These are phyloP conservation scores for Arthrobotrys iridis DNA, from an alignment of 2,329 filamentous ascomycete genomes.

Conservation along the genomic window DNA sequence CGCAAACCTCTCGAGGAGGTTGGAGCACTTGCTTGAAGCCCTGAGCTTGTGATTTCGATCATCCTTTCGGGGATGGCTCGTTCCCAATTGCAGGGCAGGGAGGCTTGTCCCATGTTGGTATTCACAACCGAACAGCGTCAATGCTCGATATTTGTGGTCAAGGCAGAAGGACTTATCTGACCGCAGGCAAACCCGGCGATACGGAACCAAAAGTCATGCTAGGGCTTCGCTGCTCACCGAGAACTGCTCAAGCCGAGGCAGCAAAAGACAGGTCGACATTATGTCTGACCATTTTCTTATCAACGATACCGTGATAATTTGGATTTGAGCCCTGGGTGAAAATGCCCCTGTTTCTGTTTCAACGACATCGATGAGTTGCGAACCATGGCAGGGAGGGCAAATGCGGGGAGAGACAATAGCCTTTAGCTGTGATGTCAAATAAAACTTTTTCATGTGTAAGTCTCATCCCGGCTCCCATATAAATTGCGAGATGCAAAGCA, in stretches of 20 bases:
- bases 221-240: not conserved
- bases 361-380: conserved; percentile 12
- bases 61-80: conserved; percentile 10
- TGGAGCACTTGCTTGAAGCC: conserved; percentile 6
- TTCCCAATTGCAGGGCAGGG: conserved; percentile 8
- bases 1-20: not conserved
- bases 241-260: conserved; percentile 34
- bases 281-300: not conserved
- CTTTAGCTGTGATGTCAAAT: not conserved
- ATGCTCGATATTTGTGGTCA: conserved; percentile 23
- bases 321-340: conserved; percentile 29
- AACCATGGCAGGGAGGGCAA: conserved; percentile 7
- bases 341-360: conserved; percentile 18
- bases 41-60: conserved; percentile 48
- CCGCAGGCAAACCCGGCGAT: conserved; percentile 11
- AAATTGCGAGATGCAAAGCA: not conserved
- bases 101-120: conserved; percentile 30
- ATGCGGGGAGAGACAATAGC: conserved; percentile 28
- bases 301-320: conserved; percentile 20
- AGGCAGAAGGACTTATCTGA: conserved; percentile 14
- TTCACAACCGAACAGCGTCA: conserved; percentile 27
- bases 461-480: not conserved
- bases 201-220: conserved; percentile 8
- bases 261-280: conserved; percentile 34
- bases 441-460: conserved; percentile 34